Evolutionary conservation across 129 eudicot genomes (phyloP), one percentile per base, ranked within the genome.

Genomic region (Rutidosis leptorrhynchoides): DNA sequence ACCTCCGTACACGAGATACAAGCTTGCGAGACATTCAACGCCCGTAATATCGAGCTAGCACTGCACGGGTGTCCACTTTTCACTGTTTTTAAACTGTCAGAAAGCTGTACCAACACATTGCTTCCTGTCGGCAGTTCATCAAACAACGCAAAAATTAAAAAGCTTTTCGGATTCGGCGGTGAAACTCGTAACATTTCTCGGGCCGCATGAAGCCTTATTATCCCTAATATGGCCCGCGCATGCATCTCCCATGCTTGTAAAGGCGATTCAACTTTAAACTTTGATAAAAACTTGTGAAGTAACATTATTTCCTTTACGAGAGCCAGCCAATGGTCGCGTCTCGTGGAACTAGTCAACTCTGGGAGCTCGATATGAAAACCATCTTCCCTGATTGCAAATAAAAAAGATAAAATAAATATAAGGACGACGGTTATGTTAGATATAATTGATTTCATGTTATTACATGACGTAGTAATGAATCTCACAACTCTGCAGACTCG

Each of bases 321-420:
- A 17, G 96, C 87, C 42, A 87, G 96, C 97, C 97, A 91, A 63
- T 87, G 96, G 71, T 91, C 97, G 1, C 97, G 88, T 68, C 97
- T 85, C 6, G 97, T 91, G 29, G 94, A 87, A 73, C 97, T 91
- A 35, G 94, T 87, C 79, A 87, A 70, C 71, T 91, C 97, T 12
- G 96, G 96, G 71, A 87, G 87, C 76, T 91, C 97, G 8, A 87
- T 65, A 35, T 81, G 57, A 5, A 87, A 80, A 45, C 81, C 74
- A 4, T 91, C 88, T 77, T 89, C 68, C 85, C 97, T 91, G 67
- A 29, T 60, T 66, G 19, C 12, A 37, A 62, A 40, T 23, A 57
- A 53, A 29, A 16, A 7, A 7, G n/a, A 59, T 6, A 6, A 45
- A 67, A 57, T 28, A 22, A 26, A 15, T 43, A 16, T n/a, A 20